phyloP scores from a whole-genome alignment of 495 filamentous ascomycete genomes.

The Lindgomyces ingoldianus region DNA sequence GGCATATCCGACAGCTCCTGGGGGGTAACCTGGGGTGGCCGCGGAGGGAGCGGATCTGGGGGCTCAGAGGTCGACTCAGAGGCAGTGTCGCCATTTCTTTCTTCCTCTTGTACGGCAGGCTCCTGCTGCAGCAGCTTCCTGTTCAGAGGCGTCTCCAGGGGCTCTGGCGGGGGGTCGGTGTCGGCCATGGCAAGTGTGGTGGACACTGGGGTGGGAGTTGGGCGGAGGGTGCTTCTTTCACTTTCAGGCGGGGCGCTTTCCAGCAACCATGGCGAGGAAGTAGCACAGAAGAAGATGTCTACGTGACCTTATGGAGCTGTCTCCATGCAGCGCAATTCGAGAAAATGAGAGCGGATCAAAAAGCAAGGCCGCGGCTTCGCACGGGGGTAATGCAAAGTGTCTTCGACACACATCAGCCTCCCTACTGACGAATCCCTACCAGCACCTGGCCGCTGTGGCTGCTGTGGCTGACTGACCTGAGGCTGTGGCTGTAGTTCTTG shows the following conservation, averaged over 20 bases:
- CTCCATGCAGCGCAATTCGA: not conserved
- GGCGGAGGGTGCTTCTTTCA: slow-evolving; percentile 18
- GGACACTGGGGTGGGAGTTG: not conserved
- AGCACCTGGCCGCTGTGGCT: not conserved
- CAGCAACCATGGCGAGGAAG: slow-evolving; percentile 30
- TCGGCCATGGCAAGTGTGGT: slow-evolving; percentile 37
- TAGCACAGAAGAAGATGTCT: not conserved
- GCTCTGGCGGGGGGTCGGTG: slow-evolving; percentile 14
- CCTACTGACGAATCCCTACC: slow-evolving; percentile 16
- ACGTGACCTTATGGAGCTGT: no score
- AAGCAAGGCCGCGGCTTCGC: not conserved
- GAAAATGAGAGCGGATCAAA: not conserved
- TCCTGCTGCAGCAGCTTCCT: slow-evolving; percentile 17
- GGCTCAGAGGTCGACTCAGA: slow-evolving; percentile 14
- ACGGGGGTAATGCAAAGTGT: slow-evolving; percentile 20
- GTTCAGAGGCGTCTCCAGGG: not conserved
- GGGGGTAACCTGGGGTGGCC: slow-evolving; percentile 6
- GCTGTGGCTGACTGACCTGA: slow-evolving; percentile 15
- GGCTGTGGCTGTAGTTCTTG: no score
- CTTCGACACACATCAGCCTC: slow-evolving; percentile 26
- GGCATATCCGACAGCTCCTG: slow-evolving; percentile 12
- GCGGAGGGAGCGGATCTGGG: not conserved
- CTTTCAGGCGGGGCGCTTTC: slow-evolving; percentile 17
- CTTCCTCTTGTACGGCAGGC: slow-evolving; percentile 9
- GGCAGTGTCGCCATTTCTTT: slow-evolving; percentile 16